phyloP scores from a whole-genome alignment of 129 eudicot genomes.

The Saposhnikovia divaricata region DNA sequence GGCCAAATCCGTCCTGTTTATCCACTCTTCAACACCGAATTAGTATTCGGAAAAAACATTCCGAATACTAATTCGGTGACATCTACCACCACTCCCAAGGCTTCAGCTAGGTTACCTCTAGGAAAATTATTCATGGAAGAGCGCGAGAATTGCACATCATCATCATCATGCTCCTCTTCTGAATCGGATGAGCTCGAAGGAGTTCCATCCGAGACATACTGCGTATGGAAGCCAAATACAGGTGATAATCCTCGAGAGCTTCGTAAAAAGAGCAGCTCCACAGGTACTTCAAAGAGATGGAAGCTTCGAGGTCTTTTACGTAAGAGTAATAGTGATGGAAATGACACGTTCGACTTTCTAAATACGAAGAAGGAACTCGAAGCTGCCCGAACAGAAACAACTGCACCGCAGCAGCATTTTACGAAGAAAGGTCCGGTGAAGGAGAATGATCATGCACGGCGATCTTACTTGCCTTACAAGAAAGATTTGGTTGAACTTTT shows the following conservation, averaged over 20 bases:
- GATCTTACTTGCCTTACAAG: slow-evolving; percentile 38
- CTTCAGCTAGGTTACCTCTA: slow-evolving; percentile 33
- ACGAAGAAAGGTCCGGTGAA: slow-evolving; percentile 17
- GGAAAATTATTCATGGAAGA: slow-evolving; percentile 59
- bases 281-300: slow-evolving; percentile 67
- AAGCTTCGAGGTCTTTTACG: slow-evolving; percentile 37
- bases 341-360: slow-evolving; percentile 19
- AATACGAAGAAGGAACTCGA: not conserved
- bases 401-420: slow-evolving; percentile 1
- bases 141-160: slow-evolving; percentile 22
- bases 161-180: slow-evolving; percentile 47
- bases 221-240: slow-evolving; percentile 67
- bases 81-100: slow-evolving; percentile 18
- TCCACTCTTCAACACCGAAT: slow-evolving; percentile 49
- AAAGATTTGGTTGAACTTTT: slow-evolving; percentile 41
- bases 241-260: slow-evolving; percentile 30
- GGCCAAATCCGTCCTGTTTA: slow-evolving; percentile 53
- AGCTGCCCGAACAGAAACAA: slow-evolving; percentile 1
- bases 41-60: slow-evolving; percentile 6
- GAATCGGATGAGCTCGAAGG: slow-evolving; percentile 64
- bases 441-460: slow-evolving; percentile 25
- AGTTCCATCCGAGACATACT: slow-evolving; percentile 43
- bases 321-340: slow-evolving; percentile 58
- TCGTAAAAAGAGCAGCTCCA: slow-evolving; percentile 57
- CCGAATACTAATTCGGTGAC: not conserved